Conservation (phyloP, 2,329 filamentous ascomycete genomes). For the Moelleriella libera region DNA sequence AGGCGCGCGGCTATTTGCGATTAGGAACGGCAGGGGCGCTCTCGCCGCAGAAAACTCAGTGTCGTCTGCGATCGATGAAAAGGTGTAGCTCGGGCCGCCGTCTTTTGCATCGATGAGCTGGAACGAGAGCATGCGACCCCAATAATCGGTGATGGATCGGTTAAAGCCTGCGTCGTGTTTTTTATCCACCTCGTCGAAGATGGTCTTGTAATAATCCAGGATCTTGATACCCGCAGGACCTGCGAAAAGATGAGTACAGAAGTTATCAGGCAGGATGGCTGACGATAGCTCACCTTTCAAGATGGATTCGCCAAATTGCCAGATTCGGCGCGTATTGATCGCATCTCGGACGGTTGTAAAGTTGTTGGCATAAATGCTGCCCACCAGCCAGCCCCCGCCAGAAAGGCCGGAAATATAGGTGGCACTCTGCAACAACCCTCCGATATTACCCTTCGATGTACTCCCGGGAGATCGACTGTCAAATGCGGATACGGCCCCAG, state of each 20-base stretch:
- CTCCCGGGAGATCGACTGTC: slow-evolving; percentile 50
- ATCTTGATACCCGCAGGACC: slow-evolving; percentile 21
- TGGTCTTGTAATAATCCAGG: slow-evolving; percentile 21
- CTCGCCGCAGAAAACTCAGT: slow-evolving; percentile 25
- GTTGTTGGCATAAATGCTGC: slow-evolving; percentile 74
- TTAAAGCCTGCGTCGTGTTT: slow-evolving; percentile 27
- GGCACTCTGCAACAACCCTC: slow-evolving; percentile 64
- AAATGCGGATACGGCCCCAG: slow-evolving; percentile 64
- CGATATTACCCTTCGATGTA: slow-evolving; percentile 46
- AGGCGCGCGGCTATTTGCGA: slow-evolving; percentile 32
- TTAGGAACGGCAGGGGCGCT: slow-evolving; percentile 34
- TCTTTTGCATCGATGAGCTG: slow-evolving; percentile 66
- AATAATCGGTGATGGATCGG: slow-evolving; percentile 74
- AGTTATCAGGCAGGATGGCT: neutral
- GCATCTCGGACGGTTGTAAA: slow-evolving; percentile 45
- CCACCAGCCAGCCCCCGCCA: slow-evolving; percentile 72
- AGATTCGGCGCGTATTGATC: slow-evolving; percentile 19
- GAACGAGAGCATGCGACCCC: slow-evolving; percentile 74
- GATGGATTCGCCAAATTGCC: slow-evolving; percentile 26
- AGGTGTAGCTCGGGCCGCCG: slow-evolving; percentile 67
- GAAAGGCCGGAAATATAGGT: slow-evolving; percentile 74
- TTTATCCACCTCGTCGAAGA: slow-evolving; percentile 18
- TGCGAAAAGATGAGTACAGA: neutral
- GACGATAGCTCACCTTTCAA: slow-evolving; percentile 12
- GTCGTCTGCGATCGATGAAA: slow-evolving; percentile 49